Evolutionary conservation across 1,284 basidiomycete species (phyloP), one percentile per base, ranked within the genome.

Genomic region (Somion occarium): DNA sequence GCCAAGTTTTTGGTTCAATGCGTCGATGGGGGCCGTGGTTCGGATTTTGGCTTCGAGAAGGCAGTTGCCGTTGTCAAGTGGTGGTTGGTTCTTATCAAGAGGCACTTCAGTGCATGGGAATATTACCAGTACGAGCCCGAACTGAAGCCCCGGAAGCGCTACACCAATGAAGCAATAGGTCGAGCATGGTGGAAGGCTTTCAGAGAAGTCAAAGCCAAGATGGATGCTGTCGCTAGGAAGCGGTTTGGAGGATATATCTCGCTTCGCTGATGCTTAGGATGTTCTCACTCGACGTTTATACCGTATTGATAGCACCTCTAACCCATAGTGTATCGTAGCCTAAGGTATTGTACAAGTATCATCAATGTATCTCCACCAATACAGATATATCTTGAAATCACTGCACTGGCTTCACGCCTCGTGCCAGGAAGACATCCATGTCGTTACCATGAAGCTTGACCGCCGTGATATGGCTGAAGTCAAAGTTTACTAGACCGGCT

Each of bases 101-200:
- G 81, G 50, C 64, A 75, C 56, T 88, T 80, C 74, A 76, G 71
- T 12, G 64, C 69, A 2, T 78, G 74, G 55, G 83, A 86, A 61
- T 65, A 67, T 34, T 69, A 72, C 44, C 60, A 64, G 30, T 46
- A 54, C 9, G 68, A 63, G 26, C 57, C 57, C 19, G 68, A 67
- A 26, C 56, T 61, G 45, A 50, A 62, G 56, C 56, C 61, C 57
- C 68, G 65, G 38, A 63, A 60, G 51, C 60, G 53, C 46, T 47
- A 52, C 22, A 64, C 52, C 37, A 58, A 67, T 11, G 75, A 75
- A 57, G 62, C 55, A 26, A 72, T 85, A 37, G 86, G 79, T 1
- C 69, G 71, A 54, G 78, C 76, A 18, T 93, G 91, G 91, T 92
- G 90, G 89, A 73, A 69, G 44, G 79, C 84, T 5, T 91, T 85